phyloP scores from a whole-genome alignment of 345 rosid species.

The Eucalyptus guilfoylei region DNA sequence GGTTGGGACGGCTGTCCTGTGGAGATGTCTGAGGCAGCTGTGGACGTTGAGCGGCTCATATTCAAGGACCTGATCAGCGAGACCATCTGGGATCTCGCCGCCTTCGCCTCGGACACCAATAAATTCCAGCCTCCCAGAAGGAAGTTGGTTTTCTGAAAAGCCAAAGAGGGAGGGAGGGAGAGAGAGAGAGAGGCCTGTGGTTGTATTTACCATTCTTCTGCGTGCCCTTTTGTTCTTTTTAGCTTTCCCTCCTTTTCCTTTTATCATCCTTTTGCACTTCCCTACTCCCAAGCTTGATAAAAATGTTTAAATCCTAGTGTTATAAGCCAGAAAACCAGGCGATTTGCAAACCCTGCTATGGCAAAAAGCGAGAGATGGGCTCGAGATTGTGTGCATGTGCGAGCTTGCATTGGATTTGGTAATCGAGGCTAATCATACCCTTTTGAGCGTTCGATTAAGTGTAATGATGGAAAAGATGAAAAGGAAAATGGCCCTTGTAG shows the following conservation, averaged over 20 bases:
- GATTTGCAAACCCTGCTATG: neutral
- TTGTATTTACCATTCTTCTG: neutral
- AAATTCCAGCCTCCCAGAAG: conserved; percentile 22
- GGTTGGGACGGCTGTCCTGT: conserved; percentile 55
- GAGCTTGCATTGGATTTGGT: neutral
- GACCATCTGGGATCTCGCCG: conserved; percentile 56
- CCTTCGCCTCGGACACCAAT: conserved; percentile 7
- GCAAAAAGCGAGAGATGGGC: neutral
- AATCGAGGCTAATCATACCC: neutral
- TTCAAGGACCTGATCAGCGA: conserved; percentile 85
- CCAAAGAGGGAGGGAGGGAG: neutral
- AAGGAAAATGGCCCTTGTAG: neutral
- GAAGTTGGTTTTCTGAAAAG: conserved; percentile 61
- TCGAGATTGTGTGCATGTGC: neutral
- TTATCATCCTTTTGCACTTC: neutral
- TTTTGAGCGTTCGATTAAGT: neutral
- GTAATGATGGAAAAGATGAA: neutral
- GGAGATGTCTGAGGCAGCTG: conserved; percentile 66
- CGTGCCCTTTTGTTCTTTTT: neutral
- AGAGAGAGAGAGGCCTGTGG: neutral
- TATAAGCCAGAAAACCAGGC: neutral
- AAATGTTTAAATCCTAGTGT: neutral
- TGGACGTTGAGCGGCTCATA: conserved; percentile 66
- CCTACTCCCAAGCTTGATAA: neutral
- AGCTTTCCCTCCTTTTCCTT: neutral